phyloP scores from a whole-genome alignment of 495 filamentous ascomycete species.

The Usnea hakonensis region DNA sequence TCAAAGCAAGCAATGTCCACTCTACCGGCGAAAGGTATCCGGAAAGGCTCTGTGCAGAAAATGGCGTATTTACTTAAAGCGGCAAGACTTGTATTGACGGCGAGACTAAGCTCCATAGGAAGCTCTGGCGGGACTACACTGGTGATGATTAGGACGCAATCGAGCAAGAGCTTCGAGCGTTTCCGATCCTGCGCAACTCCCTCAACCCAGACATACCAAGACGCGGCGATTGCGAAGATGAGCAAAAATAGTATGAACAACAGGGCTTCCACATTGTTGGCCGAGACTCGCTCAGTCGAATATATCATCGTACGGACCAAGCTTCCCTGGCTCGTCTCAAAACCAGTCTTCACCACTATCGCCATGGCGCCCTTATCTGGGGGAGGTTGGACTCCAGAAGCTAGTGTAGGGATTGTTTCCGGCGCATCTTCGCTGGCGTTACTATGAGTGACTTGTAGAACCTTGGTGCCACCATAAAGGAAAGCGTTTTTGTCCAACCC shows the following conservation, averaged over 20 bases:
- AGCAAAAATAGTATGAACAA: constrained; percentile 95
- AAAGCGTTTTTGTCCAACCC: constrained; percentile 94
- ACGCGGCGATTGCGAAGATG: constrained; percentile 91
- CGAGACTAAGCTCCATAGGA: constrained; percentile 95
- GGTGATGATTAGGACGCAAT: constrained; percentile 95
- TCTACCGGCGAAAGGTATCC: constrained; percentile 94
- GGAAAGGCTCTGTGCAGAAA: constrained; percentile 98
- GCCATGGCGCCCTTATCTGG: constrained; percentile 93
- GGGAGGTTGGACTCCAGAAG: constrained; percentile 63
- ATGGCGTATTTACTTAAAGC: constrained; percentile 91
- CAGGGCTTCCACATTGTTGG: constrained; percentile 89
- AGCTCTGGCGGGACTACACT: constrained; percentile 96
- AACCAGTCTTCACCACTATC: constrained; percentile 92
- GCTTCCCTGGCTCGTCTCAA: constrained; percentile 96
- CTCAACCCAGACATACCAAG: constrained; percentile 99
- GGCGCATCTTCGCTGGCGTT: constrained; percentile 59
- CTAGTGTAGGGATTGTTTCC: constrained; percentile 52
- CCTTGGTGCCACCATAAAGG: constrained; percentile 94
- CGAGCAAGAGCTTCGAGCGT: constrained; percentile 90
- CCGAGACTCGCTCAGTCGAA: constrained; percentile 95
- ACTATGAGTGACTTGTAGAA: constrained; percentile 85
- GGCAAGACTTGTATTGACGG: constrained; percentile 97
- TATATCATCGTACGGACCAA: constrained; percentile 99
- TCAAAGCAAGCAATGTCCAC: constrained; percentile 98
- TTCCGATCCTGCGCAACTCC: constrained; percentile 89